A percentile compares a stretch with the other conserved stretches of the same genome.
Conservation (phyloP, 805 yeast genomes). For the Monosporozyma servazzii region DNA sequence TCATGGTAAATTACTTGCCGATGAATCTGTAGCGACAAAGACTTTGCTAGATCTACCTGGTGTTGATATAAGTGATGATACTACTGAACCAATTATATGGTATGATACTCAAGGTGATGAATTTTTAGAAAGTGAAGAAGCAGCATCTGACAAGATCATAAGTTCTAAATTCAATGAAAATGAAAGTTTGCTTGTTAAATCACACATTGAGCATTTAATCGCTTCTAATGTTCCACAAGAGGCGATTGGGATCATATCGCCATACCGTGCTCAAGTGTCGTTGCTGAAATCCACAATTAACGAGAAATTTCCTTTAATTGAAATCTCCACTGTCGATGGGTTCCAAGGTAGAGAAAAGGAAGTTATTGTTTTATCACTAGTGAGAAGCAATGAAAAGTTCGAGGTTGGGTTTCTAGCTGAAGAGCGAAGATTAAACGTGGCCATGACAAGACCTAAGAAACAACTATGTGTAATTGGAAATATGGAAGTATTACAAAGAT, state of each 20-base stretch:
- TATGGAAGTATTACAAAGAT: constrained; percentile 51
- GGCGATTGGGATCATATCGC: constrained; percentile 79
- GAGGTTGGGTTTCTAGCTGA: constrained; percentile 82
- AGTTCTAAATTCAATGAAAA: constrained; percentile 69
- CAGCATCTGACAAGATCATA: constrained; percentile 7
- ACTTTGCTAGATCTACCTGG: constrained; percentile 47
- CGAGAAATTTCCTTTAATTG: constrained; percentile 39
- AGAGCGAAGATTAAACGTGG: constrained; percentile 76
- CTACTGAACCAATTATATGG: constrained; percentile 59
- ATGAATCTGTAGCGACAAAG: constrained; percentile 43
- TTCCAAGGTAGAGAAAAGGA: constrained; percentile 96
- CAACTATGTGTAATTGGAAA: constrained; percentile 85
- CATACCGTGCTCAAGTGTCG: constrained; percentile 82
- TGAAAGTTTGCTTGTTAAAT: constrained; percentile 55
- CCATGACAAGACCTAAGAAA: constrained; percentile 81
- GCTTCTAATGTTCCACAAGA: constrained; percentile 42
- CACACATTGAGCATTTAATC: constrained; percentile 47
- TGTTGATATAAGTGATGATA: constrained; percentile 43
- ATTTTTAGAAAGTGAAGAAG: constrained; percentile 50
- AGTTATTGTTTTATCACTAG: constrained; percentile 68
- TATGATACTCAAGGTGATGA: constrained; percentile 90
- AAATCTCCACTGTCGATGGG: constrained; percentile 87
- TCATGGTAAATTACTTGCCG: constrained; percentile 53
- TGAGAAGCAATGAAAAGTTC: constrained; percentile 61
- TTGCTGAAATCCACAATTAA: constrained; percentile 42